Evolutionary conservation across 1,284 basidiomycete species (phyloP).

Genomic region (Cronartium quercuum): DNA sequence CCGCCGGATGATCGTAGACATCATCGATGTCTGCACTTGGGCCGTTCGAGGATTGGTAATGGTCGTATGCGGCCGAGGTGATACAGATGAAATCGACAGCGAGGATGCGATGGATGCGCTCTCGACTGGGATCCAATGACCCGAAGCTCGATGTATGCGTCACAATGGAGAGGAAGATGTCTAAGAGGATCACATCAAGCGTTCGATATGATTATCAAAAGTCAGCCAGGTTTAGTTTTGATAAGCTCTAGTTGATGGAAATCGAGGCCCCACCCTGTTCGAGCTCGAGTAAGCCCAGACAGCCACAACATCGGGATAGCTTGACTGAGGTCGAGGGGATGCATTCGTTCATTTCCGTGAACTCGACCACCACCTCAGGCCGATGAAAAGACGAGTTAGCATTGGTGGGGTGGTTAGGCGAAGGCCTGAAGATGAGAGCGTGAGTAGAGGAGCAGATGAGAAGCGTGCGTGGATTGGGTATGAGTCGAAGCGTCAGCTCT

Average conservation of each 20-base stretch:
- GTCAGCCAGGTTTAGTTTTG: neutral
- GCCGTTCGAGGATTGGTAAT: conserved; percentile 33
- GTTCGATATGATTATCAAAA: neutral
- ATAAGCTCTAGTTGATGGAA: neutral
- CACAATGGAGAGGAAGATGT: conserved; percentile 70
- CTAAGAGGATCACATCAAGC: conserved; percentile 51
- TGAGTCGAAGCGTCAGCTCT: conserved; percentile 12
- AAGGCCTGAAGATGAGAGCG: conserved; percentile 13
- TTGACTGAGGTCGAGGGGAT: neutral
- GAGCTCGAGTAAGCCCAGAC: conserved; percentile 25
- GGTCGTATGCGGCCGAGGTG: conserved; percentile 51
- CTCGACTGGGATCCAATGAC: conserved; percentile 39
- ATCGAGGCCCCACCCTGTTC: conserved; percentile 13
- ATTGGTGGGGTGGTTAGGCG: neutral
- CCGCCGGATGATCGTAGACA: conserved; percentile 79
- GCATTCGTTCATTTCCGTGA: neutral
- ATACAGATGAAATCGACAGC: conserved; percentile 53
- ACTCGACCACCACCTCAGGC: neutral
- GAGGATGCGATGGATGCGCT: conserved; percentile 51
- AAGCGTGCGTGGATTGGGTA: conserved; percentile 15
- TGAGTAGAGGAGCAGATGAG: conserved; percentile 22
- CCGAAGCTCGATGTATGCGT: conserved; percentile 69
- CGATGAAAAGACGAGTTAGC: conserved; percentile 2
- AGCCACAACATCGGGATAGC: conserved; percentile 19
- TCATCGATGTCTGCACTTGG: conserved; percentile 41